phyloP scores from a whole-genome alignment of 495 filamentous ascomycete genomes.

The Annulohypoxylon maeteangense region DNA sequence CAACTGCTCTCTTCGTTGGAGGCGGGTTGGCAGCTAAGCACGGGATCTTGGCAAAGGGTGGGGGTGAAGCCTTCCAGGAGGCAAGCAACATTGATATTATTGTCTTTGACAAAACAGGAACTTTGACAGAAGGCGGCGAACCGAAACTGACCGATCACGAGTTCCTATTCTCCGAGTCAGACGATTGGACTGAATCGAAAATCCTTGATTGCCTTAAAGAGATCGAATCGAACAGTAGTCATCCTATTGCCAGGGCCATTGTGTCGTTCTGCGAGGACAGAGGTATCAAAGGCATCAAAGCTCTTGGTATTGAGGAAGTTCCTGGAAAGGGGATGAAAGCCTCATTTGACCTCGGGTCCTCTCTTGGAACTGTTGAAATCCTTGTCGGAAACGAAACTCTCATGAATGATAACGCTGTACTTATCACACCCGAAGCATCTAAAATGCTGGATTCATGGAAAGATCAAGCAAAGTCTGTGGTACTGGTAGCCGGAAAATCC shows the following conservation, averaged over 20 bases:
- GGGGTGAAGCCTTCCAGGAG: slow-evolving; percentile 11
- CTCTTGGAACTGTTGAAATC: neutral
- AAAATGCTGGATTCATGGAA: slow-evolving; percentile 4
- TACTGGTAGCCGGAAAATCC: neutral
- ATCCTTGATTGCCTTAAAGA: slow-evolving; percentile 1
- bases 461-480: slow-evolving; percentile 4
- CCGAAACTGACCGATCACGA: slow-evolving; percentile 7
- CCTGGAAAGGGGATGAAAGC: slow-evolving; percentile 10
- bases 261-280: neutral
- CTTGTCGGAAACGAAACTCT: slow-evolving; percentile 6
- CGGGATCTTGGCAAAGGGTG: slow-evolving; percentile 6
- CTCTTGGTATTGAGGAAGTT: neutral
- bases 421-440: neutral
- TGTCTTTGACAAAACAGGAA: slow-evolving; percentile 12
- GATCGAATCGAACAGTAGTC: slow-evolving; percentile 11
- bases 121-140: slow-evolving; percentile 8
- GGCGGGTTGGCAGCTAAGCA: slow-evolving; percentile 8
- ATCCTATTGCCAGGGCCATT: slow-evolving; percentile 3
- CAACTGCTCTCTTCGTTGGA: slow-evolving; percentile 9
- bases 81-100: slow-evolving; percentile 14
- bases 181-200: neutral
- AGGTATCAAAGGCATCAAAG: neutral
- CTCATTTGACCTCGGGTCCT: slow-evolving; percentile 1
- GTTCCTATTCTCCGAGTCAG: neutral
- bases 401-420: neutral